Evolutionary conservation across 371 early-diverging fungal genomes (phyloP).

Genomic region (Mucor ambiguus): DNA sequence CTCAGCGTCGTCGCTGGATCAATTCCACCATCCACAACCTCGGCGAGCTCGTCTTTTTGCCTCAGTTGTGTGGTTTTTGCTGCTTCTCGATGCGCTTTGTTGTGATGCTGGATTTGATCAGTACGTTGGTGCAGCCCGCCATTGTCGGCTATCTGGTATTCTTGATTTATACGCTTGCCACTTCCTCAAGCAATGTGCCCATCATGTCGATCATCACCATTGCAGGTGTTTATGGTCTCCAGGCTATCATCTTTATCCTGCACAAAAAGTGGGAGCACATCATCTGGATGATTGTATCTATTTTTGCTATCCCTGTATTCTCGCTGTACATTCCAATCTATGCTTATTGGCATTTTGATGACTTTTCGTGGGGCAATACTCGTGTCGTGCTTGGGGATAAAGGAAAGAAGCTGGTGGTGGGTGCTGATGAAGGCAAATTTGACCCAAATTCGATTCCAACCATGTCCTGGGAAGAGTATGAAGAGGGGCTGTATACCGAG

Average conservation of each 20-base stretch:
- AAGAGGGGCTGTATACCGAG: conserved; percentile 44
- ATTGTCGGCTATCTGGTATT: conserved; percentile 81
- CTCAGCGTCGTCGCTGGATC: conserved; percentile 98
- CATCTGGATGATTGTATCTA: conserved; percentile 94
- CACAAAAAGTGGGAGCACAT: conserved; percentile 89
- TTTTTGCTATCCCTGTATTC: conserved; percentile 82
- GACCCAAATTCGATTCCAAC: conserved; percentile 67
- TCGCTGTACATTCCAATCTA: conserved; percentile 79
- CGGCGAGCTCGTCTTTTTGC: conserved; percentile 86
- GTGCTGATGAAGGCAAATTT: conserved; percentile 64
- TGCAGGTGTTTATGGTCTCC: conserved; percentile 78
- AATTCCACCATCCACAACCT: conserved; percentile 98
- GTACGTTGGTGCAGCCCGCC: conserved; percentile 91
- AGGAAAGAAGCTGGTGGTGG: conserved; percentile 63
- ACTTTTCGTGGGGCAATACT: conserved; percentile 97
- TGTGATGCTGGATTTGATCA: conserved; percentile 90
- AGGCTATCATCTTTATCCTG: conserved; percentile 80
- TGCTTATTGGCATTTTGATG: conserved; percentile 95
- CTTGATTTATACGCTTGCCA: conserved; percentile 59
- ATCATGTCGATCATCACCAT: conserved; percentile 63
- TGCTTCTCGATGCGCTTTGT: conserved; percentile 98
- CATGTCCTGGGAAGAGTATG: conserved; percentile 92
- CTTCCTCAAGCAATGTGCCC: conserved; percentile 43
- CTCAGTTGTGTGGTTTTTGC: conserved; percentile 92
- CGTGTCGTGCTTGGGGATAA: conserved; percentile 81